Evolutionary conservation across 2,329 filamentous ascomycete genomes (phyloP).

Genomic region (Sporothrix humicola): DNA sequence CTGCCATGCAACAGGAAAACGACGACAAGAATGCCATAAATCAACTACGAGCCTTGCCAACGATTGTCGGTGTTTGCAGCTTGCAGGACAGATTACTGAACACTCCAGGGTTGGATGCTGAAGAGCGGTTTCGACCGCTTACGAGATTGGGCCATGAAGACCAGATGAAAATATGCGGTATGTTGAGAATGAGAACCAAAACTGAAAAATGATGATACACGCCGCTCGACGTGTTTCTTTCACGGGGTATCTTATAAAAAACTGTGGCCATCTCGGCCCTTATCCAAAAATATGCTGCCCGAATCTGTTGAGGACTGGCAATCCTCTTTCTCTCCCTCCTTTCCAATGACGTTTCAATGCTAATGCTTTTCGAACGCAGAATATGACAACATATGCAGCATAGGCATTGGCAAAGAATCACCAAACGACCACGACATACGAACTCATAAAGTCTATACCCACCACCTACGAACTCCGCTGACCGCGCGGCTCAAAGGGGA

Average conservation of each 20-base stretch:
- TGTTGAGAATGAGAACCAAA: slow-evolving; percentile 19
- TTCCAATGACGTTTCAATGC: not conserved
- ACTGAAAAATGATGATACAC: slow-evolving; percentile 8
- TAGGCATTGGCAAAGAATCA: no score
- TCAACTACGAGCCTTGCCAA: no score
- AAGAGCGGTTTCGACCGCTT: not conserved
- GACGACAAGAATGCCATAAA: not conserved
- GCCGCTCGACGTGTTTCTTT: slow-evolving; percentile 10
- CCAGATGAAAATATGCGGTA: not conserved
- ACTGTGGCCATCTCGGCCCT: slow-evolving; percentile 9
- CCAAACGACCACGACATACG: not conserved
- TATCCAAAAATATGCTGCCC: not conserved
- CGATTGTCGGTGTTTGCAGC: no score
- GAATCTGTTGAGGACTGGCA: slow-evolving; percentile 3
- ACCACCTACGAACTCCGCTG: slow-evolving; percentile 43
- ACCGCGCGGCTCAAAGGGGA: slow-evolving; percentile 72
- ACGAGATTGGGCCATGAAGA: no score
- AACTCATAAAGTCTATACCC: no score
- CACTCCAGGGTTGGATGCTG: not conserved
- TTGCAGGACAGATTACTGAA: no score
- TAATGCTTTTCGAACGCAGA: not conserved
- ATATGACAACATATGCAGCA: not conserved
- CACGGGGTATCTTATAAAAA: slow-evolving; percentile 18
- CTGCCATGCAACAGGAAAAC: not conserved
- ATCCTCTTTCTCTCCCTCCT: not conserved